Evolutionary conservation across 148 eudicot genomes (phyloP).

Genomic region (Diospyros lotus): DNA sequence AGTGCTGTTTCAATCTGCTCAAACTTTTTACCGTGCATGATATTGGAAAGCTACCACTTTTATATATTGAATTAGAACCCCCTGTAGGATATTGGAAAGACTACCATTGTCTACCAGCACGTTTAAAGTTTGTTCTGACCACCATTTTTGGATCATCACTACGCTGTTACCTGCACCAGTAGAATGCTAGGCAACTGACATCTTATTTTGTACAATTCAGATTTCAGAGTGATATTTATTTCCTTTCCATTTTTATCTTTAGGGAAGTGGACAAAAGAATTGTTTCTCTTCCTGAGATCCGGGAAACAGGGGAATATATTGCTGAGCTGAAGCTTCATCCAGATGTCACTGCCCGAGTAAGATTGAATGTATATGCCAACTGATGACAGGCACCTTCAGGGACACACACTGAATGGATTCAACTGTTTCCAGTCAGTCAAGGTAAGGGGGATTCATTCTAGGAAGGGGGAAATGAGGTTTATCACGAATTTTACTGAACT

Average conservation of each 20-base stretch:
- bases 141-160: not conserved
- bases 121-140: not conserved
- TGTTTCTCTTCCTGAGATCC: conserved; percentile 76
- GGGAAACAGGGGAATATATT: conserved; percentile 84
- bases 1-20: not conserved
- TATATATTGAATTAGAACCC: too few relatives aligned
- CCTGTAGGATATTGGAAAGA: not conserved
- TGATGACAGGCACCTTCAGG: conserved; percentile 24
- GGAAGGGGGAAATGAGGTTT: not conserved
- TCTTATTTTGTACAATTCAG: too few relatives aligned
- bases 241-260: conserved; percentile 8
- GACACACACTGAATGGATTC: conserved; percentile 1
- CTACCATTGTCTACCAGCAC: too few relatives aligned
- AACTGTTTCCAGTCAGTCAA: not conserved
- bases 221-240: not conserved
- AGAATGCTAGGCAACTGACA: not conserved
- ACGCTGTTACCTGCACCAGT: not conserved
- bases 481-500: not conserved
- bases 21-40: not conserved
- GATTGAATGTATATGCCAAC: conserved; percentile 70
- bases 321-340: conserved; percentile 93
- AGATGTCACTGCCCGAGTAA: conserved; percentile 75
- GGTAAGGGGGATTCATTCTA: conserved; percentile 8
- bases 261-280: conserved; percentile 88
- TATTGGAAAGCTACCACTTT: not conserved